These are phyloP conservation scores for Atkinsonella texensis DNA, from an alignment of 2,329 filamentous ascomycete species.

Conservation along the genomic window DNA sequence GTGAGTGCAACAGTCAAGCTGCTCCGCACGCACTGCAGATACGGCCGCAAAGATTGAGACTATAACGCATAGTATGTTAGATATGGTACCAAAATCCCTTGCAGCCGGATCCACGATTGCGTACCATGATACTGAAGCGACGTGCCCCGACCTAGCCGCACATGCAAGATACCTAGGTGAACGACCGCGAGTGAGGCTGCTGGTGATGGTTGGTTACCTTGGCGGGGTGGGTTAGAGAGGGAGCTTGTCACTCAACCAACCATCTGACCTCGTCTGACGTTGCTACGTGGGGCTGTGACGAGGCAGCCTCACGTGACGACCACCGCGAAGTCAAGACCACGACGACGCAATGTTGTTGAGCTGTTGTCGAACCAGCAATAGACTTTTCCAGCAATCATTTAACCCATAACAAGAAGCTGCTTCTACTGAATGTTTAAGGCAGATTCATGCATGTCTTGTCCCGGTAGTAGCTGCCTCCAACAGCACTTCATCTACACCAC, in stretches of 20 bases:
- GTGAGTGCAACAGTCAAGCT: slow-evolving; percentile 89
- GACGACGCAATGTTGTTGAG: no score
- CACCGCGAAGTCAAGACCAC: background rate
- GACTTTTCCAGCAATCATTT: no score
- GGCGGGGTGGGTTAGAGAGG: slow-evolving; percentile 12
- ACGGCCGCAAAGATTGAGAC: slow-evolving; percentile 95
- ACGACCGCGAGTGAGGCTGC: slow-evolving; percentile 6
- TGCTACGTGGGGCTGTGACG: slow-evolving; percentile 17
- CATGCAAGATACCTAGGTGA: background rate
- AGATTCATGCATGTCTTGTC: no score
- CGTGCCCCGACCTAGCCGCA: background rate
- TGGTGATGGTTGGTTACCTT: slow-evolving; percentile 6
- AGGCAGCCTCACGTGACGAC: slow-evolving; percentile 5
- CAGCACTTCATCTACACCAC: no score
- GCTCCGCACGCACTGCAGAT: slow-evolving; percentile 90
- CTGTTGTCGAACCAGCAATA: no score
- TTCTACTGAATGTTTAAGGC: no score
- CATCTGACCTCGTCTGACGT: slow-evolving; percentile 16
- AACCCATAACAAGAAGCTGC: no score
- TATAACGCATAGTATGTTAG: slow-evolving; percentile 17
- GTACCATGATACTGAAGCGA: background rate
- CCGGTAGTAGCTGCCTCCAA: no score
- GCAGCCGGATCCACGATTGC: background rate
- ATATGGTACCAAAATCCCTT: background rate
- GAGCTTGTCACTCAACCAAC: slow-evolving; percentile 4